Base-by-base conservation (phyloP, 225 moss, liverwort and hornwort genomes). In the Marchantia paleacea region DNA sequence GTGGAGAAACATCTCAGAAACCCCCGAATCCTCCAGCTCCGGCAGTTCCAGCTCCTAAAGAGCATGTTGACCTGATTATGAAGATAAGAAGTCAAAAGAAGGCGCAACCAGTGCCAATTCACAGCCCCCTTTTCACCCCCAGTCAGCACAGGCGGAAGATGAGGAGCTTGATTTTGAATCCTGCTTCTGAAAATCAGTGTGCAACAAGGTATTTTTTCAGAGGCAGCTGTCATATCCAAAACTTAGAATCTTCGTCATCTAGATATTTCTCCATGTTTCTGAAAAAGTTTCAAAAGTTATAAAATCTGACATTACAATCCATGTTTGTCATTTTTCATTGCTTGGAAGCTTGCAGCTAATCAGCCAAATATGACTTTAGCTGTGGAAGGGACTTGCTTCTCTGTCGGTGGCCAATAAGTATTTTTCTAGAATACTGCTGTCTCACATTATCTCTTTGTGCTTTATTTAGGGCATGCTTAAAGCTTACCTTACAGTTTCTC, bases 161-260 rank as follows among this genome's bases (percentile, higher is more conserved):
- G 85, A 88, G 87, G 81, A 81, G 78, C 81, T 80, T 88, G 29
- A 82, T 88, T 30, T 66, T 88, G 50, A 88, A 88, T 75, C 87
- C 87, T 14, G 69, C 82, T 24, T 78, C 80, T 60, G 82, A 85
- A 8, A 74, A 63, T 75, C 85, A 88, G 70, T 88, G 80, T 79
- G 87, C 82, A 78, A 88, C 87, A 75, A 88, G 87, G 87, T 88
- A 51, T 14, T 8, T 39, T 25, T 1, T 0, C 28, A 4, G 0
- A n/a, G 47, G 49, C 13, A 13, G 12, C 25, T 0, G 55, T 14
- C 54, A 29, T 29, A 60, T 31, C 15, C 24, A 67, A 67, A 8
- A 7, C 11, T 67, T 67, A 67, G 66, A 28, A 19, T 19, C 66
- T 10, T 67, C 10, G 64, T 22, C 24, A 39, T 5, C 39, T 2